These are phyloP conservation scores for Leptographium radiaticola DNA, from an alignment of 2,329 filamentous ascomycete species.

Conservation along the genomic window DNA sequence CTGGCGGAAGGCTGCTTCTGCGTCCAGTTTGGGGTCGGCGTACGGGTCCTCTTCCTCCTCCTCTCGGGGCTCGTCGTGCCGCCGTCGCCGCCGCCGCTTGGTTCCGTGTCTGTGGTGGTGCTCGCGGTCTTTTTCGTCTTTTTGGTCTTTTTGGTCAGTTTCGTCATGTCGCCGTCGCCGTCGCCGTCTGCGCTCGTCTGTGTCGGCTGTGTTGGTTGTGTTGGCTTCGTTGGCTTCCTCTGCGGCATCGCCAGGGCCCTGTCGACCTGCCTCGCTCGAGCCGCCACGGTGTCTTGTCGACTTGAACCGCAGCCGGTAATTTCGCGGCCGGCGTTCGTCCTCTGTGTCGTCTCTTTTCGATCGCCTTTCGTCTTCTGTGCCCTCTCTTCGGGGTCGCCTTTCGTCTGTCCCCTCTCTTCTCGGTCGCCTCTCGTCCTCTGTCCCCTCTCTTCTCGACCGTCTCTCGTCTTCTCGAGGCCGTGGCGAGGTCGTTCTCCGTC, in stretches of 20 bases:
- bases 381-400: too few relatives aligned
- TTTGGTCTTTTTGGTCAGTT: too few relatives aligned
- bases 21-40: conserved; percentile 38
- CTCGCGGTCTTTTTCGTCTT: conserved; percentile 4
- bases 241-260: not conserved
- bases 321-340: not conserved
- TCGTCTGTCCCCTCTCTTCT: not conserved
- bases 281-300: too few relatives aligned
- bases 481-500: not conserved
- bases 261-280: not conserved
- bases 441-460: not conserved
- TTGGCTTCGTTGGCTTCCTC: not conserved
- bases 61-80: conserved; percentile 1
- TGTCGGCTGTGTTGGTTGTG: not conserved
- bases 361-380: not conserved
- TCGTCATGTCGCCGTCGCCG: conserved; percentile 9
- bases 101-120: conserved; percentile 2
- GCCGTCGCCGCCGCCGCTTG: conserved; percentile 10
- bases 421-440: not conserved
- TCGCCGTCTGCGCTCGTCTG: not conserved
- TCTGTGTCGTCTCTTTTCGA: not conserved
- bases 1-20: conserved; percentile 73
- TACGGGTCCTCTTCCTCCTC: conserved; percentile 29
- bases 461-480: too few relatives aligned
- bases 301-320: conserved; percentile 3